Conservation (phyloP, 2,329 filamentous ascomycete genomes). For the Paraconiothyrium sp. region DNA sequence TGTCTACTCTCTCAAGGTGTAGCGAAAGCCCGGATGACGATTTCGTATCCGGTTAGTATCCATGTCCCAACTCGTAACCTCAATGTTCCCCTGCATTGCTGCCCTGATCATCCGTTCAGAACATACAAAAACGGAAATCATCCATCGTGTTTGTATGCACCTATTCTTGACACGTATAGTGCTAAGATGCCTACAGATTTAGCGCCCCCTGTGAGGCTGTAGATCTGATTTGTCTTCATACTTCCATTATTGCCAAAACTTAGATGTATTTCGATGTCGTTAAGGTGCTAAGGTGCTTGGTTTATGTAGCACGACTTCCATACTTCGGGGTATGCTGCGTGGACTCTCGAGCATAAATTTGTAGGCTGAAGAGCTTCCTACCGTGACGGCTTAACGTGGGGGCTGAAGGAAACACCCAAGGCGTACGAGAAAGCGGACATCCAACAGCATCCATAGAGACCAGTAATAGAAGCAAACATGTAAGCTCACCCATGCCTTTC, state of each 20-base stretch:
- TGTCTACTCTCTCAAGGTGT: neutral
- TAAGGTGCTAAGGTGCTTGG: too few species aligned
- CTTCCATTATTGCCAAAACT: too few species aligned
- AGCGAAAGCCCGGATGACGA: too few species aligned
- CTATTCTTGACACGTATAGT: too few species aligned
- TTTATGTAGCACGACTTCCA: neutral
- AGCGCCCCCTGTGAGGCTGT: neutral
- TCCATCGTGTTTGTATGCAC: too few species aligned
- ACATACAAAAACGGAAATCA: neutral
- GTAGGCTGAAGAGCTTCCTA: neutral
- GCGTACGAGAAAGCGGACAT: neutral
- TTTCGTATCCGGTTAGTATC: too few species aligned
- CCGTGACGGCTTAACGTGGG: neutral
- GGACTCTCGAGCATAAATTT: neutral
- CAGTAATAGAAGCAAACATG: too few species aligned
- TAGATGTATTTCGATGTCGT: too few species aligned
- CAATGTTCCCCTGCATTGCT: too few species aligned
- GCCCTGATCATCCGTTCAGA: too few species aligned
- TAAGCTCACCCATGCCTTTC: neutral
- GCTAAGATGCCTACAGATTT: neutral
- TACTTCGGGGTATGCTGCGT: neutral
- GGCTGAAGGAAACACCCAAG: neutral
- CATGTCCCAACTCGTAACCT: too few species aligned
- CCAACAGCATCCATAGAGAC: neutral
- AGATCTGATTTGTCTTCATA: too few species aligned